Conservation (phyloP, 2,329 filamentous ascomycete species). For the Aureobasidium sp. region DNA sequence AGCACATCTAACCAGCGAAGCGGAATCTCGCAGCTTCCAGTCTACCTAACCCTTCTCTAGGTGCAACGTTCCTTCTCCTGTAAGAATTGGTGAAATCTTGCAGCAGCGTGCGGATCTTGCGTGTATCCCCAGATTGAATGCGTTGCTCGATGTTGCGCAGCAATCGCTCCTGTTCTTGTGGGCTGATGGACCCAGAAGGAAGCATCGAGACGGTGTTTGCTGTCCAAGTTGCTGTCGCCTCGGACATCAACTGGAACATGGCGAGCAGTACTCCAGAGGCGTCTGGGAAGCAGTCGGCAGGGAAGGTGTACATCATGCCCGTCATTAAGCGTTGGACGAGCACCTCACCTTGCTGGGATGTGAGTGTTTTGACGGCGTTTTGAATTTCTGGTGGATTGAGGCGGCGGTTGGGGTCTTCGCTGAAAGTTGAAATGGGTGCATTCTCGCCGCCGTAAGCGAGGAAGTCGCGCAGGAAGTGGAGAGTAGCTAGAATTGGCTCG, state of each 20-base stretch:
- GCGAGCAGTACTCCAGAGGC: slow-evolving; percentile 85
- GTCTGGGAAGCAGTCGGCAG: slow-evolving; percentile 88
- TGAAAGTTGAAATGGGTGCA: slow-evolving; percentile 46
- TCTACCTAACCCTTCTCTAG: slow-evolving; percentile 78
- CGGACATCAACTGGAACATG: slow-evolving; percentile 78
- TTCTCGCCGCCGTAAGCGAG: slow-evolving; percentile 79
- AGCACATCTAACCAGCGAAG: slow-evolving; percentile 40
- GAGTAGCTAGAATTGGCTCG: slow-evolving; percentile 79
- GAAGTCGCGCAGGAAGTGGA: slow-evolving; percentile 88
- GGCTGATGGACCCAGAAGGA: slow-evolving; percentile 70
- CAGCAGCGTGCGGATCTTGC: slow-evolving; percentile 73
- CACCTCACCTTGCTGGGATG: slow-evolving; percentile 58
- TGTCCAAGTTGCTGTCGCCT: slow-evolving; percentile 73
- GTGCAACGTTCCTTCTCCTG: slow-evolving; percentile 87
- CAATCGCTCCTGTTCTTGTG: slow-evolving; percentile 70
- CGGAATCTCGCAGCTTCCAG: slow-evolving; percentile 82
- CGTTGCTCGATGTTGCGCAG: slow-evolving; percentile 69
- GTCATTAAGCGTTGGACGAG: slow-evolving; percentile 85
- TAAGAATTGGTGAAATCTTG: slow-evolving; percentile 98
- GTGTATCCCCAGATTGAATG: slow-evolving; percentile 57
- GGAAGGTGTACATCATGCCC: slow-evolving; percentile 99
- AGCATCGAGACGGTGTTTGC: slow-evolving; percentile 75
- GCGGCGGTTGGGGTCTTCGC: slow-evolving; percentile 48
- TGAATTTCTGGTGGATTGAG: slow-evolving; percentile 61
- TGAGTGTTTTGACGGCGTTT: slow-evolving; percentile 61